Base-by-base conservation (phyloP, 805 yeast genomes). In the Zygoascus bituminiphila region DNA sequence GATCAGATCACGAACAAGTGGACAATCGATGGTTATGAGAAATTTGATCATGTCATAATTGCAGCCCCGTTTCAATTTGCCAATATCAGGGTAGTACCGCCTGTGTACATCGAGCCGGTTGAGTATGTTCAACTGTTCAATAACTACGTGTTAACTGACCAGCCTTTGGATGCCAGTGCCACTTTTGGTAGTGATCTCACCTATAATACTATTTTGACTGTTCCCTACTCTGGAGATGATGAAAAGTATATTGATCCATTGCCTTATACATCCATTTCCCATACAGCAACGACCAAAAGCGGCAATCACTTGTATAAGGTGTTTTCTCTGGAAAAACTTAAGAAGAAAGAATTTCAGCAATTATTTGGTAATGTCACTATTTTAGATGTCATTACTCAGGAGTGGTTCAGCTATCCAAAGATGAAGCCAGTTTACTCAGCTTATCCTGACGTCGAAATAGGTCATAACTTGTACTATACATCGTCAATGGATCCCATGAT, bases 381-480 rank as follows among this genome's bases (percentile, higher is more conserved):
- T 15, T 42, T 60, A 3, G 56, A 63, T 53, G 48, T 57, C n/a
- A 56, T 60, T 46, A 57, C 59, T 26, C 69, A 74, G 48, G 41
- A 52, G 7, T 75, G 79, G 79, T 46, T 61, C 15, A 64, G 77
- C 21, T 75, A 73, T 49, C 80, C 79, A 1, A 55, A 60, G 15
- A 57, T 74, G 35, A 52, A 10, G 2, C 70, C 77, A 1, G 51
- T 55, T 1, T 35, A 29, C 4, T 31, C 54, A 2, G 66, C 69
- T 42, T 58, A 59, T 12, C 17, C 17, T 6, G 55, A 53, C 19
- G 65, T 71, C 37, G 55, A 62, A 23, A 44, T 71, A 3, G 65
- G 54, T 5, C 54, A 51, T 2, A 65, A 64, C 0, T 51, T 74
- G 8, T 75, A 71, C 70, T 73, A 73, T 48, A 54, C 73, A 51